phyloP scores from a whole-genome alignment of 768 basidiomycete genomes.

The Rubroboletus satanas region DNA sequence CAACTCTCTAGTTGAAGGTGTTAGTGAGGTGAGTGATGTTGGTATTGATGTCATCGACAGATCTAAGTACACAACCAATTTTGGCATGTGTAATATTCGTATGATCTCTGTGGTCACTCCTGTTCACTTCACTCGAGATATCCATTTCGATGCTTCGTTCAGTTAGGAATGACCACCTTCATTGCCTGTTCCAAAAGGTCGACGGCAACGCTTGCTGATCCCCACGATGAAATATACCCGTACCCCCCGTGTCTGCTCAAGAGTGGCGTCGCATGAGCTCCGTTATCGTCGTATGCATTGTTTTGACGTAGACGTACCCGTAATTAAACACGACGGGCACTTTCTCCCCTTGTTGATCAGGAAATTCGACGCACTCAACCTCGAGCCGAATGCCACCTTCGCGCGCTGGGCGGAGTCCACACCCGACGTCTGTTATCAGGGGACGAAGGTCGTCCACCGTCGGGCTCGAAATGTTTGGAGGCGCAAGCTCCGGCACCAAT shows the following conservation, averaged over 20 bases:
- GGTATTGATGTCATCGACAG: neutral
- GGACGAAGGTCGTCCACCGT: conserved; percentile 46
- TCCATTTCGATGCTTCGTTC: neutral
- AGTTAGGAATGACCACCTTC: neutral
- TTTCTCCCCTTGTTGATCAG: conserved; percentile 18
- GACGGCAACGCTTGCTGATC: conserved; percentile 48
- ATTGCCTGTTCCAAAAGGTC: conserved; percentile 36
- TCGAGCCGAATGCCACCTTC: conserved; percentile 61
- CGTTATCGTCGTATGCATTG: neutral
- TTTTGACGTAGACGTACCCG: conserved; percentile 17
- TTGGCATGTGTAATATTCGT: neutral
- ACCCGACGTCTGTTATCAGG: conserved; percentile 44
- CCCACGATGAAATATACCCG: conserved; percentile 60
- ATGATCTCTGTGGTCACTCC: neutral
- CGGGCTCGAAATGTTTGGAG: conserved; percentile 44
- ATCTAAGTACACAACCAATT: neutral
- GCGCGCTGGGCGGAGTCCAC: conserved; percentile 42
- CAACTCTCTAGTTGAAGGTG: neutral
- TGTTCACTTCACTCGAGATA: neutral
- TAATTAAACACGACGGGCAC: conserved; percentile 58
- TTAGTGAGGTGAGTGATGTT: neutral
- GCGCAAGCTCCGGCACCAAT: conserved; percentile 53
- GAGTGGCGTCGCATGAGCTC: neutral
- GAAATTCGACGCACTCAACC: conserved; percentile 36
- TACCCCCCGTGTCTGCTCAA: conserved; percentile 48